These are phyloP conservation scores for Maudiozyma pseudohumilis DNA, from an alignment of 805 yeast species.

Conservation along the genomic window DNA sequence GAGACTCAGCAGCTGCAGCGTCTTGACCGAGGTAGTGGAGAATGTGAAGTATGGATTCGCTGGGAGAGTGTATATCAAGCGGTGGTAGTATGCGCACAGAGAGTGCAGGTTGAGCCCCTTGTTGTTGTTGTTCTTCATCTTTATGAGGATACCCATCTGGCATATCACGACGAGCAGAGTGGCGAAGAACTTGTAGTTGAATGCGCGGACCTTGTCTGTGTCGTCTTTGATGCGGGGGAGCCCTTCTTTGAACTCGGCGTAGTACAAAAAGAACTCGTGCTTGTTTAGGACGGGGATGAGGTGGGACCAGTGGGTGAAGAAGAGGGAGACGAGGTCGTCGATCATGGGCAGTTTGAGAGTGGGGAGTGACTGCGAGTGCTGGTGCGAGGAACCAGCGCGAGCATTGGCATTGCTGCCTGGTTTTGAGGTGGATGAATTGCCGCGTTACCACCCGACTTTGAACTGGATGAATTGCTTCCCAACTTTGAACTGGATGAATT, in stretches of 20 bases:
- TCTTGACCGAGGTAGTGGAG: constrained; percentile 51
- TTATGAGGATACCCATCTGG: constrained; percentile 24
- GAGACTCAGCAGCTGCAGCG: constrained; percentile 59
- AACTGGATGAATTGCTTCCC: no score
- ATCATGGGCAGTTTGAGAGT: no score
- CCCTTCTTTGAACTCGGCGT: constrained; percentile 19
- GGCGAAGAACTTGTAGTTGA: constrained; percentile 24
- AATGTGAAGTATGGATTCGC: constrained; percentile 49
- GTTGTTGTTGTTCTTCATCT: constrained; percentile 15
- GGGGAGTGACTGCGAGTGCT: no score
- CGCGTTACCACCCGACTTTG: no score
- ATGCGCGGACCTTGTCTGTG: constrained; percentile 5
- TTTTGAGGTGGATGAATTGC: no score
- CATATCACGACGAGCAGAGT: constrained; percentile 20
- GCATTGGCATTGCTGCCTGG: no score
- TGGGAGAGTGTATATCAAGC: constrained; percentile 46
- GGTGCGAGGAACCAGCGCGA: no score
- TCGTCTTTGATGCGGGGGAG: not conserved
- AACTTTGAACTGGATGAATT: no score
- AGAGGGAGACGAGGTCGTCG: constrained; percentile 58
- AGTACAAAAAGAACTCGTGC: constrained; percentile 54
- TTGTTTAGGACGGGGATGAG: constrained; percentile 62
- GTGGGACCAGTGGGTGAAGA: constrained; percentile 71
- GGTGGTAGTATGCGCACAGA: constrained; percentile 43
- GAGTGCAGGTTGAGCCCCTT: constrained; percentile 5